Base-by-base conservation (phyloP, 2,329 filamentous ascomycete genomes). In the Colletotrichum truncatum region DNA sequence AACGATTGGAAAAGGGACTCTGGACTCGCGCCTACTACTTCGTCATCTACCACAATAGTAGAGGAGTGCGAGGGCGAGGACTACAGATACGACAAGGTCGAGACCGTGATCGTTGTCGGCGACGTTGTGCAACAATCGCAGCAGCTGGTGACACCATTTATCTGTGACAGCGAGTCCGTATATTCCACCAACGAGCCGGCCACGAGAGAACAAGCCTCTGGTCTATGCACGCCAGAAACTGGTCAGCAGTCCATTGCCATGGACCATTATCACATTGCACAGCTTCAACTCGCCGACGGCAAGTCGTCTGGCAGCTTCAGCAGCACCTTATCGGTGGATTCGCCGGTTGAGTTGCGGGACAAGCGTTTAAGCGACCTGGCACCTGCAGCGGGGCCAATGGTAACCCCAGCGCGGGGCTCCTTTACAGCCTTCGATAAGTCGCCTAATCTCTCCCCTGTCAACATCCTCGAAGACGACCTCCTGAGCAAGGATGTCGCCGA, bases 1-100 rank as follows among this genome's bases (percentile, higher is more conserved):
- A 78, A 83, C 65, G 77, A 79, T 65, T 80, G 79, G 73, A 89
- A 86, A 74, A 80, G 87, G 64, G 86, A 89, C 70, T 89, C 86
- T 23, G 84, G 81, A 7, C 80, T 85, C 54, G 82, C 83, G 53
- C 78, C 82, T 11, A 83, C 82, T 14, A 76, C 79, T 30, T 82
- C 81, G 25, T 73, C 76, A 5, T 72, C 72, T 59, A 80, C 78
- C 21, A 77, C 78, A 48, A 77, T 72, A 32, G 78, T 79, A 72
- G 77, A 75, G 62, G 74, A 81, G 67, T 75, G 78, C 69, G 76
- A 74, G 57, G 77, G 81, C 64, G 76, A 80, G 51, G 77, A 76
- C 21, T 75, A 74, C 54, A 70, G 73, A 54, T 74, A 70, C 48
- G 66, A 68, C 26, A 68, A 66, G 52, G 36, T 62, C 34, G 23